phyloP scores from a whole-genome alignment of 208 protist genomes.

The Polymyxa betae region DNA sequence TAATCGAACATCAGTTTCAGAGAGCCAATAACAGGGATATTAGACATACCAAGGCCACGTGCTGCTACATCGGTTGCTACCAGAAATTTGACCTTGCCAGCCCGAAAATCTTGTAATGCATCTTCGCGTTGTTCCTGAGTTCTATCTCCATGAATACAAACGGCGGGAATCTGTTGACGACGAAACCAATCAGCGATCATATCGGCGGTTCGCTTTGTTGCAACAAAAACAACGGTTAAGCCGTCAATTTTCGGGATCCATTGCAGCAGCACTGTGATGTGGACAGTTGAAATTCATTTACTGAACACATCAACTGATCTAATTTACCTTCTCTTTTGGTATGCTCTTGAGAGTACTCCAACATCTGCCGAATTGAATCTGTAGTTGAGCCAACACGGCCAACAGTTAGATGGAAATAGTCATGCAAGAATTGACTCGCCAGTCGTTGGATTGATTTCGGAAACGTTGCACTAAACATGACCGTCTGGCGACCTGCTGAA shows the following conservation, averaged over 20 bases:
- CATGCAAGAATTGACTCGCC: conserved; percentile 76
- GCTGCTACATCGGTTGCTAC: conserved; percentile 96
- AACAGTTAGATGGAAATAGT: conserved; percentile 73
- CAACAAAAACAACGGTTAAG: conserved; percentile 87
- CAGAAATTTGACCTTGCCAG: conserved; percentile 83
- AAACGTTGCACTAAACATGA: conserved; percentile 99
- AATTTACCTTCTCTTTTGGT: not conserved
- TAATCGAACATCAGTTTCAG: conserved; percentile 75
- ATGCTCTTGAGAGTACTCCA: conserved; percentile 76
- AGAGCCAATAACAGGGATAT: not conserved
- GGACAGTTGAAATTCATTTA: not conserved
- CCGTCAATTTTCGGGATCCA: not conserved
- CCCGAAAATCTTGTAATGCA: conserved; percentile 82
- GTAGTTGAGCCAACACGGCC: conserved; percentile 69
- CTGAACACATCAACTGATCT: not conserved
- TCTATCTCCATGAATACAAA: conserved; percentile 90
- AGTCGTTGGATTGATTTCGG: conserved; percentile 96
- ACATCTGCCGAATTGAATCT: conserved; percentile 92
- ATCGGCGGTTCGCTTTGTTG: conserved; percentile 97
- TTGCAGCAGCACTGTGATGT: not conserved
- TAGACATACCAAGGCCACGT: conserved; percentile 71
- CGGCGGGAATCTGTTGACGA: conserved; percentile 77
- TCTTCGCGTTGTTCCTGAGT: conserved; percentile 80
- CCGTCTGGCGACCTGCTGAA: conserved; percentile 86
- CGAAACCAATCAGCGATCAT: conserved; percentile 88